Conservation (phyloP, 75 land plant genomes). For the Gnetum montanum region DNA sequence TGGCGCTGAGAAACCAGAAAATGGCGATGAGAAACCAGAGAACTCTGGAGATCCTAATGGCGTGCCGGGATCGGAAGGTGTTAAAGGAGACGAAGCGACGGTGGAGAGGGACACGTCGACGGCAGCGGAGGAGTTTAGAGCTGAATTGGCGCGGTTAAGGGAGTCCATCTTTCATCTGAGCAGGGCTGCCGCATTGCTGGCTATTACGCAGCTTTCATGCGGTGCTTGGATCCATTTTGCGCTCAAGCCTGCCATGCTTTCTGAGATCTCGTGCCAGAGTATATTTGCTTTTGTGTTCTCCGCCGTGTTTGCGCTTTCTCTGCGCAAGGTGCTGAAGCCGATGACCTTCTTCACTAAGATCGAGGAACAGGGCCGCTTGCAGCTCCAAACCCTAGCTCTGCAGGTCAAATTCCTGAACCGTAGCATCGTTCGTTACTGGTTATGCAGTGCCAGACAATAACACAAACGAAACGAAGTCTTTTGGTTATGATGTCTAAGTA, state of each 20-base stretch:
- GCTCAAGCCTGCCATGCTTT: slow-evolving; percentile 6
- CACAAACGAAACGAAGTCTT: too few relatives aligned
- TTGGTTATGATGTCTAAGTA: too few relatives aligned
- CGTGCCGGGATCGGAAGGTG: neutral
- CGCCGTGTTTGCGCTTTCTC: slow-evolving; percentile 43
- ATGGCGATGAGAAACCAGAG: too few relatives aligned
- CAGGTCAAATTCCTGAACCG: too few relatives aligned
- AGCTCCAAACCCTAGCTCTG: slow-evolving; percentile 66
- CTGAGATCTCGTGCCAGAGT: slow-evolving; percentile 25
- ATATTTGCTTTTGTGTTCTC: slow-evolving; percentile 44
- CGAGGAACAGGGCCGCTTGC: slow-evolving; percentile 85
- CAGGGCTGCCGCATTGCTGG: slow-evolving; percentile 30
- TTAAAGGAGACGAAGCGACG: slow-evolving; percentile 75
- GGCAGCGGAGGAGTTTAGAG: slow-evolving; percentile 67
- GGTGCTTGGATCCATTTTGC: slow-evolving; percentile 51
- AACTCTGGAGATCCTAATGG: neutral
- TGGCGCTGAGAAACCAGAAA: too few relatives aligned
- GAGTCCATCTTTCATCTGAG: slow-evolving; percentile 35
- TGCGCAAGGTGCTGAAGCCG: slow-evolving; percentile 46
- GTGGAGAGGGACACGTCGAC: slow-evolving; percentile 82
- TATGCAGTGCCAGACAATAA: too few relatives aligned
- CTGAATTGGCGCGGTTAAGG: slow-evolving; percentile 28
- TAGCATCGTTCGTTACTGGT: too few relatives aligned
- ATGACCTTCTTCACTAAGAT: slow-evolving; percentile 72
- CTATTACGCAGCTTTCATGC: slow-evolving; percentile 32